Evolutionary conservation across 345 rosid species (phyloP), one percentile per base, ranked within the genome.

Genomic region (Lepidium sativum): DNA sequence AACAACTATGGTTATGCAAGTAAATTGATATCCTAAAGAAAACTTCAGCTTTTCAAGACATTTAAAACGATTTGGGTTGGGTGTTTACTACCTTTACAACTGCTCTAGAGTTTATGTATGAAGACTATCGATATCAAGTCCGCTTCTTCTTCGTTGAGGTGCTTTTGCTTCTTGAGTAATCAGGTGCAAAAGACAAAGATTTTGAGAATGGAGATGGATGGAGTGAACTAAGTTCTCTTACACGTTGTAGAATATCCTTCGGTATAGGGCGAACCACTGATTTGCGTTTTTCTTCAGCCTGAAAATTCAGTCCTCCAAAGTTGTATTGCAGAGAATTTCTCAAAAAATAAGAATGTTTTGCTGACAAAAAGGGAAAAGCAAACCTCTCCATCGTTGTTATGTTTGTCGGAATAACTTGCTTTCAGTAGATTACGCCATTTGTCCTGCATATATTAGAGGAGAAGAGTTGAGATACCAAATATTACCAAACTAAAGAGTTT

Each of bases 391-490:
- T 74, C 72, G 68, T 74, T 25, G 37, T 71, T 69, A 42, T 51
- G 71, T 68, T 75, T 75, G 52, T 63, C 69, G 9, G 63, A 80
- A 43, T 56, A 70, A 76, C 87, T 74, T 59, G 96, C 84, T 76
- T 80, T 81, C 41, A 92, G 72, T 69, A 92, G 96, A 80, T 92
- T 92, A 42, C 97, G 82, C 98, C 98, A 92, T 75, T 92, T 92
- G 64, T 89, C 98, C 98, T 92, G 81, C 72, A 31, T 8, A 31
- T 17, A 14, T 63, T 55, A 42, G 12, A 72, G 53, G 67, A 60
- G 43, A 25, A 73, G 29, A 34, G 55, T 35, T 32, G 43, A 71
- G 63, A 59, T 38, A 27, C 34, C 0, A 61, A 17, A 6, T 39
- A 43, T 5, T 55, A 67, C 10, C 14, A 34, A 50, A 12, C 27